Evolutionary conservation across 2,329 filamentous ascomycete species (phyloP), one percentile per base, ranked within the genome.

Genomic region (Fusarium dimerum): DNA sequence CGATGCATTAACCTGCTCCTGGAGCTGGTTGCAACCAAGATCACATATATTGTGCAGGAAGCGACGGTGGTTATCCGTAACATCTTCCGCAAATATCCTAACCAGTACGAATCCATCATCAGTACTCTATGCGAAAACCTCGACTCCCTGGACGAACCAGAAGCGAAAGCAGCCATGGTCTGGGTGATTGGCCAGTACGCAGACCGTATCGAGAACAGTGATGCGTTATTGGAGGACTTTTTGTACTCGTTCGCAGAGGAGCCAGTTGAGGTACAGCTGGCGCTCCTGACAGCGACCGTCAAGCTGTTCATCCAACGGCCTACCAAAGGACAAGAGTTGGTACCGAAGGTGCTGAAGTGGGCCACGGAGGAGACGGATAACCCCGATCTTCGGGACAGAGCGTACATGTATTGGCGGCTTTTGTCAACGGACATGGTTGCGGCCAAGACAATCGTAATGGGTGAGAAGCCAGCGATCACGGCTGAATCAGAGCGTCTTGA

Each of bases 171-270:
- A 2, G 94, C 94, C 52, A 96, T 99, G 86, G 94, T 99, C 42
- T 99, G 94, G 94, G 94, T 99, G 36, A 99, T 99, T 68, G 94
- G 94, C 2, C 91, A 99, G 71, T 99, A 99, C 66, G 94, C 94
- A 10, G 92, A 95, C 68, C 88, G 94, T 42, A 99, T 99, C 63
- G 94, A 99, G 70, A 97, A 99, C 71, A 94, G 90, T 15, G 94
- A 97, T 64, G 90, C 88, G 0, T 80, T 99, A 3, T 81, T 99
- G 9, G 93, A 99, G 64, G 94, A 99, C 71, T 99, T 97, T 70
- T 72, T 99, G 9, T 93, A 93, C 68, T 89, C 90, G 0, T 99
- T 97, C 75, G 83, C 89, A 29, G 94, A 99, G 64, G 94, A 99
- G 73, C 88, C 92, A 0, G 88, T 97, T 15, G 94, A 99, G 70